These are phyloP conservation scores for Dryas octopetala DNA, from an alignment of 306 rosid genomes.

Conservation along the genomic window DNA sequence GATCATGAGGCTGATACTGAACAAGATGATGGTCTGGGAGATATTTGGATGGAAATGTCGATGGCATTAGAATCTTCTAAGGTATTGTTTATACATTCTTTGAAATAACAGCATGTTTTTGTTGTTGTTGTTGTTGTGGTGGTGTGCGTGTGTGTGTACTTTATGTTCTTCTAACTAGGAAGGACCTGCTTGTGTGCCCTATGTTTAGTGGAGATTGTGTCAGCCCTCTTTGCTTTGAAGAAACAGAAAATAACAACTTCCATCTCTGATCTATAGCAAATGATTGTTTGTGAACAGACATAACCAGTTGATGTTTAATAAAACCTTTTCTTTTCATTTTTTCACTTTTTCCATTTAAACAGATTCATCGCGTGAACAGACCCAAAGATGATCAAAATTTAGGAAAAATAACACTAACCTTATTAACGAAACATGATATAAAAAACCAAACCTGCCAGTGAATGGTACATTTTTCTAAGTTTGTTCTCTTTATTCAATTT, in stretches of 20 bases:
- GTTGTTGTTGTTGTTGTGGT: background rate
- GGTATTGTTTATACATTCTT: slow-evolving; percentile 37
- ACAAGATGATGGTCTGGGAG: slow-evolving; percentile 73
- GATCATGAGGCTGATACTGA: slow-evolving; percentile 26
- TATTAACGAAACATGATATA: background rate
- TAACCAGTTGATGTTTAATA: background rate
- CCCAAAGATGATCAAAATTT: background rate
- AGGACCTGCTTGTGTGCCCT: slow-evolving; percentile 17
- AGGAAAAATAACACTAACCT: background rate
- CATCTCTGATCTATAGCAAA: background rate
- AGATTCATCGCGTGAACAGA: background rate
- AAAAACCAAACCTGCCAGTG: background rate
- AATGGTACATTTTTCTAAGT: background rate
- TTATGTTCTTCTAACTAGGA: slow-evolving; percentile 2
- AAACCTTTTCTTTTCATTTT: background rate
- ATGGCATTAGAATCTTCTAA: slow-evolving; percentile 75
- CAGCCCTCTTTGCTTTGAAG: background rate
- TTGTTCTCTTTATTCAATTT: background rate
- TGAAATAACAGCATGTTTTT: background rate
- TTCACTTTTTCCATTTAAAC: background rate
- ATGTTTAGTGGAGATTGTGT: background rate
- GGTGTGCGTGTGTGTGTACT: background rate
- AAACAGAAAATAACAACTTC: background rate
- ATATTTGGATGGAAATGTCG: slow-evolving; percentile 88
- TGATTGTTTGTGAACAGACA: background rate